Evolutionary conservation across 371 early-diverging fungal species (phyloP), one percentile per base, ranked within the genome.

Genomic region (Lichtheimia corymbifera): DNA sequence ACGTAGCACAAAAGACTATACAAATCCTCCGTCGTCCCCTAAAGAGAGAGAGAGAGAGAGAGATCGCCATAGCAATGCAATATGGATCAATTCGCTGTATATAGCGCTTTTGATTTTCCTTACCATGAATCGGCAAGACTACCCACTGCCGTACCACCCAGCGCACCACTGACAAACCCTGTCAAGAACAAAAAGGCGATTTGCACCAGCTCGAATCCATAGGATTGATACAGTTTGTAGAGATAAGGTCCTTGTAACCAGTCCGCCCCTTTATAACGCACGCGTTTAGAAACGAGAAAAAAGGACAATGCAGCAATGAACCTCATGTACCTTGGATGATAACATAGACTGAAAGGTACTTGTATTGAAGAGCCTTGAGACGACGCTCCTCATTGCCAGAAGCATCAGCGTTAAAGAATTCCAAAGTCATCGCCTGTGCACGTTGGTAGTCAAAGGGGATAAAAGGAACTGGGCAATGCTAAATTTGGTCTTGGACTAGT

Each of bases 201-300:
- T 5, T 84, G 70, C 15, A 68, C 73, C 47, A 91, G 70, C 4
- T 64, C 61, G 44, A 85, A 84, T 22, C 82, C 80, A 61, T 90
- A 88, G 5, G 73, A 75, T 52, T 83, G 72, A 66, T 93, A 93
- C 51, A 91, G 62, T 22, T 84, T 79, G 67, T 91, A 93, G 7
- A 87, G 62, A 61, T 91, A 90, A 4, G 93, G 87, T 9, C 81
- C 90, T 56, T 91, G 91, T 22, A 92, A 75, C 90, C 90, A 90
- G 64, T 91, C 91, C 20, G 87, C 80, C 52, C 82, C 88, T 87
- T 27, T n/a, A 47, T 7, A 2, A 43, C 14, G 22, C 6, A 2
- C 13, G 41, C 14, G 53, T 35, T 25, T 50, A 61, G 43, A 50
- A 59, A 20, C 35, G 14, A 27, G 4, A 35, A 27, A 44, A 57